These are phyloP conservation scores for Ambrosia trifida DNA, from an alignment of 129 eudicot genomes.

Conservation along the genomic window DNA sequence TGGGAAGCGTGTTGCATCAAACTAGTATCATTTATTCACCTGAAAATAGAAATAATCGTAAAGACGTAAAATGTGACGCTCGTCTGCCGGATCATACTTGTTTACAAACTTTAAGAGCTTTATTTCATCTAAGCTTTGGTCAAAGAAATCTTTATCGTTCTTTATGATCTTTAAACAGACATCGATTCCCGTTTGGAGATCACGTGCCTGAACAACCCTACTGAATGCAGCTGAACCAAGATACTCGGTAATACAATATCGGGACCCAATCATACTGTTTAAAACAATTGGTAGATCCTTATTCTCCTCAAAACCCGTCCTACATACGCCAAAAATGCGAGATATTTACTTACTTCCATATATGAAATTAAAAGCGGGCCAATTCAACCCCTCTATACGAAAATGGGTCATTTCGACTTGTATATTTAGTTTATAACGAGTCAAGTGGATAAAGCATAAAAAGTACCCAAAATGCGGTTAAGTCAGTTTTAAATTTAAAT, in stretches of 20 bases:
- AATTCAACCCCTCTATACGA: background rate
- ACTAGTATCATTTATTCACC: slow-evolving; percentile 43
- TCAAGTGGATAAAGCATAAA: background rate
- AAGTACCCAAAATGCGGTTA: background rate
- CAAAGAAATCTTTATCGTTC: slow-evolving; percentile 96
- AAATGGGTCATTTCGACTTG: background rate
- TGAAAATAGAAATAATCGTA: slow-evolving; percentile 95
- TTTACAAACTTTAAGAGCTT: slow-evolving; percentile 93
- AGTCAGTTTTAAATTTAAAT: background rate
- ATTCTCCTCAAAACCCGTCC: slow-evolving; percentile 98
- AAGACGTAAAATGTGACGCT: slow-evolving; percentile 83
- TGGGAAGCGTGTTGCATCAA: background rate
- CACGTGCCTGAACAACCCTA: slow-evolving; percentile 90
- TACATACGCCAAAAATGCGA: slow-evolving; percentile 44
- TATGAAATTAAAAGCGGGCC: slow-evolving; percentile 2
- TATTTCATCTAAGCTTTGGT: slow-evolving; percentile 97
- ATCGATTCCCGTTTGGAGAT: slow-evolving; percentile 73
- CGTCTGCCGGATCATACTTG: slow-evolving; percentile 86
- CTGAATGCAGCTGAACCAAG: slow-evolving; percentile 98
- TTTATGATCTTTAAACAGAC: slow-evolving; percentile 97
- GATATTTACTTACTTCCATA: slow-evolving; percentile 12
- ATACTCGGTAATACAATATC: slow-evolving; percentile 77
- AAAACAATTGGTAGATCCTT: slow-evolving; percentile 85
- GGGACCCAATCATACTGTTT: slow-evolving; percentile 63
- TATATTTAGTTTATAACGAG: background rate